Evolutionary conservation across 2,329 filamentous ascomycete species (phyloP), one percentile per base, ranked within the genome.

Genomic region (Cryphonectria naterciae): DNA sequence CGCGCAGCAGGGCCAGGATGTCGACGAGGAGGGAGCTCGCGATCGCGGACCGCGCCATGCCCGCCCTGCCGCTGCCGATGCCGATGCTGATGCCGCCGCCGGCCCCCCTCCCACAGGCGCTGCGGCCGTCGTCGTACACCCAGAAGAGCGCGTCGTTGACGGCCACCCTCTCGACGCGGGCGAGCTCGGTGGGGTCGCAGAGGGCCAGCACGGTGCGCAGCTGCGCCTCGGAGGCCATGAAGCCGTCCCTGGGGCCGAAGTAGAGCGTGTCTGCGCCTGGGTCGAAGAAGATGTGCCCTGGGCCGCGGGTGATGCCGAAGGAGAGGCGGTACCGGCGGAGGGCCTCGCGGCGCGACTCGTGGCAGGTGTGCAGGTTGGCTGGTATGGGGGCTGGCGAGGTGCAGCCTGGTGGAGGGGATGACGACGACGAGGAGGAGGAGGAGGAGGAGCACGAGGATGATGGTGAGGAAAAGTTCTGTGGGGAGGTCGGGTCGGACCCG

Each of bases 321-420:
- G 78, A 77, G 52, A 78, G 80, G 17, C 68, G 74, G 73, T 86
- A 85, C 35, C 76, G 77, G 73, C 81, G 81, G 65, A 83, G 73
- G 4, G 84, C 81, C 73, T 85, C 83, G 68, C 71, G 65, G 52
- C 85, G 84, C 22, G 85, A 84, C 75, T 87, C 85, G 70, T 77
- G 76, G 75, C 84, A 85, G 67, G 78, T 80, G 72, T 85, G 83
- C 49, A 86, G 81, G 75, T 82, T 84, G 70, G 77, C 77, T 4
- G 85, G 85, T 32, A 84, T 77, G 4, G 77, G 73, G 5, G 81
- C 79, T n/a, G 80, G 73, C 4, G 84, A 85, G 7, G 79, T 81
- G 76, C 82, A 85, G 65, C 82, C 81, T 11, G 70, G 75, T 37
- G 74, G 73, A 60, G 74, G 73, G 32, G 76, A 72, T 8, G 69